Percentiles rank a stretch among this genome's conserved stretches.
Conservation (phyloP, 148 eudicot species). For the Hydrangea macrophylla region DNA sequence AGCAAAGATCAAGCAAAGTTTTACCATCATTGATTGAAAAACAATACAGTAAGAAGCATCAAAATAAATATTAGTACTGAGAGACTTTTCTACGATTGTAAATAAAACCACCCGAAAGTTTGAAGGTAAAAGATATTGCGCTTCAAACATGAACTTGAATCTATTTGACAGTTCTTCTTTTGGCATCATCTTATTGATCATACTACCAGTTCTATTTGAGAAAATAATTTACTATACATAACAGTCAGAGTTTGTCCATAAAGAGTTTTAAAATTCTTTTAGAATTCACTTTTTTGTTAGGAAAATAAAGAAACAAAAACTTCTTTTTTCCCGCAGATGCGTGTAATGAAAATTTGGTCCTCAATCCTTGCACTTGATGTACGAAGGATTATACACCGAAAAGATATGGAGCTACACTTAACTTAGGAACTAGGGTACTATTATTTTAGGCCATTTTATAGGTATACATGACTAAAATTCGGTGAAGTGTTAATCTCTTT, state of each 20-base stretch:
- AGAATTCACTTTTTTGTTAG: not conserved
- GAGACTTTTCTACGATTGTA: conserved; percentile 4
- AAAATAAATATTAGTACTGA: too few relatives aligned
- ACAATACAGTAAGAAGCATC: not conserved
- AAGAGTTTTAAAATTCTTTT: not conserved
- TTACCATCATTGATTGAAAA: not conserved
- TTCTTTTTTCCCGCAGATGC: not conserved
- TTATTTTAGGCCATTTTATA: not conserved
- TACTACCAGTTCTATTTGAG: not conserved
- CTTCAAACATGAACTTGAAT: not conserved
- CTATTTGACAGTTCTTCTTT: not conserved
- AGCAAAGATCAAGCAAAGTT: not conserved
- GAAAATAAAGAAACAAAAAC: not conserved
- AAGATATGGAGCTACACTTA: not conserved
- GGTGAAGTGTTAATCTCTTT: not conserved
- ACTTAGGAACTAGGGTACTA: not conserved
- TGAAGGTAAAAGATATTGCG: not conserved
- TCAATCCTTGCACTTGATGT: not conserved
- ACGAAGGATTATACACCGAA: not conserved
- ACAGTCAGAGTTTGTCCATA: not conserved
- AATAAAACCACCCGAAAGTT: not conserved
- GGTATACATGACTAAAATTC: not conserved
- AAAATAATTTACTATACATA: not conserved
- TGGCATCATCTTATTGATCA: not conserved
- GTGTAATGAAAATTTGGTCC: not conserved